Base-by-base conservation (phyloP, 495 filamentous ascomycete genomes). In the Podospora sp. region DNA sequence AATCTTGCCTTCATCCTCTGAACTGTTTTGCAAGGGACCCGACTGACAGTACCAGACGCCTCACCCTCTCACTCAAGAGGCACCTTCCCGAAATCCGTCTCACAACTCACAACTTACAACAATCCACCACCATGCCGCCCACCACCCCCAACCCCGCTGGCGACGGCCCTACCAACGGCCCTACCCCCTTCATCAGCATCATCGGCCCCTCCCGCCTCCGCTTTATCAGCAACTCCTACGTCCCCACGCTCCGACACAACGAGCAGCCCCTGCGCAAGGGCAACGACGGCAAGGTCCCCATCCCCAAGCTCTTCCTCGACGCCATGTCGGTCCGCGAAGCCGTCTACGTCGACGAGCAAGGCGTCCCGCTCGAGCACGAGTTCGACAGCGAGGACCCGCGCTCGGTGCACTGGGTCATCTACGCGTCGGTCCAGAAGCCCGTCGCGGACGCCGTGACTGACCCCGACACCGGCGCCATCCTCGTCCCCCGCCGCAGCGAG, bases 311-410 rank as follows among this genome's bases (percentile, higher is more conserved):
- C 68, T 95, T 97, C 81, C 76, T 82, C 62, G 91, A 94, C 71
- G 91, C 92, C 68, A 91, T 97, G 87, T 72, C 78, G 25, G 86
- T 98, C 59, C 90, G 94, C 60, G 82, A 89, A 65, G 74, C 78
- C 35, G 94, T 97, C 69, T 97, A 92, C 76, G 86, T 93, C 16
- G 65, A 83, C 22, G 93, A 96, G 76, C 94, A 97, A 70, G 69
- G 80, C 12, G 85, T 91, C 27, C 84, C 89, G 0, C 75, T 86
- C 0, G 85, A 86, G 2, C 83, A 84, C 71, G 94, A 98, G 72
- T 81, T 91, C 71, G 94, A 98, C 79, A 77, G 77, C 2, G 92
- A 97, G 75, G 94, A 98, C 75, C 21, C 79, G 1, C 85, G 91
- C 8, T n/a, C 86, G 67, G 92, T 87, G 80, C 93, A 97, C 75